Evolutionary conservation across 2,329 filamentous ascomycete genomes (phyloP), one percentile per base, ranked within the genome.

Genomic region (Hypoxylon sp.): DNA sequence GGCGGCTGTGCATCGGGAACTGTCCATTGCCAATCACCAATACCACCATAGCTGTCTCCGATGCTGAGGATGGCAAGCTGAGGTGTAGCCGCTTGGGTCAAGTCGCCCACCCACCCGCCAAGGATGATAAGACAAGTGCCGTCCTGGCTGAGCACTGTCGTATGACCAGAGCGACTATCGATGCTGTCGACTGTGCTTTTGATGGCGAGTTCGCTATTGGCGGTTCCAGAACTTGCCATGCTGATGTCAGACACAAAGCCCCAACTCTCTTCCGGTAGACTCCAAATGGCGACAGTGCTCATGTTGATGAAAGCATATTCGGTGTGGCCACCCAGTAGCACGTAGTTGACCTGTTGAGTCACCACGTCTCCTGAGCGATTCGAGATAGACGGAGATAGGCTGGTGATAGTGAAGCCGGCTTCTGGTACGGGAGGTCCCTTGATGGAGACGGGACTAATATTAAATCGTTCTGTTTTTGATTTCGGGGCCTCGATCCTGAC

Each of bases 41-140:
- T 85, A 1, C 85, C 86, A 7, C 88, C 89, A 69, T 91, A 95
- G 3, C 87, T 87, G 58, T 88, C 83, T 5, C 88, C 91, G 55
- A 97, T 80, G 55, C 91, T 80, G 2, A 98, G 78, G 2, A 97
- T 76, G 0, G 86, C 90, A 21, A 98, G 79, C 70, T 97, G 92
- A 1, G 95, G 95, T 24, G 87, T 80, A 0, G 95, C 95, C 1
- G 93, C 84, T 26, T 87, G 89, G 7, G 78, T 82, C 0, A 89
- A 81, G 68, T 96, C 87, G 3, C 93, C 94, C 3, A 97, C 92
- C 95, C 95, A 99, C 1, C 95, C 95, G 17, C 95, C 95, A 58
- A 92, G 81, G 1, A 99, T 78, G 35, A 97, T 78, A 7, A 98
- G 79, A n/a, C 83, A 86, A 21, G 79, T 84, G 0, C 93, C 93